Evolutionary conservation across 2,329 filamentous ascomycete species (phyloP).

Genomic region (Drechslerella dactyloides): DNA sequence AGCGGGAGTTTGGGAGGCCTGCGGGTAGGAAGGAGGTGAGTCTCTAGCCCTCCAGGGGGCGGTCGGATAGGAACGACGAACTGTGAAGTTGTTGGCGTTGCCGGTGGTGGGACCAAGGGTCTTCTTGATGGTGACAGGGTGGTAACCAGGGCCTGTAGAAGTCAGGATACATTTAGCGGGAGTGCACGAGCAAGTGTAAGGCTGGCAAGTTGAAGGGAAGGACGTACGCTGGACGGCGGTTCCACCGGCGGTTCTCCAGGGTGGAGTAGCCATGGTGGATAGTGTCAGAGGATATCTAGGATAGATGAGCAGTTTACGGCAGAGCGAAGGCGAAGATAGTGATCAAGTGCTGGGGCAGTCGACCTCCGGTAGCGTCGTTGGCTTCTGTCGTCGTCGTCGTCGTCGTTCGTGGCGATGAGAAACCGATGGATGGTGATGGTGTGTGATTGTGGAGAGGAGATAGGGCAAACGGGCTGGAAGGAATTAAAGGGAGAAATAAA

Average conservation of each 20-base stretch:
- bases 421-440: too few relatives aligned
- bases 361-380: background rate
- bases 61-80: slow-evolving; percentile 22
- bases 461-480: too few relatives aligned
- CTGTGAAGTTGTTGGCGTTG: slow-evolving; percentile 17
- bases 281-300: slow-evolving; percentile 32
- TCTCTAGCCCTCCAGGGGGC: slow-evolving; percentile 13
- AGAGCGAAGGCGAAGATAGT: slow-evolving; percentile 51
- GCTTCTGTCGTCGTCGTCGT: too few relatives aligned
- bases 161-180: slow-evolving; percentile 9
- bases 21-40: slow-evolving; percentile 18
- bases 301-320: slow-evolving; percentile 17
- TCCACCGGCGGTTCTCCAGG: slow-evolving; percentile 40
- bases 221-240: slow-evolving; percentile 44
- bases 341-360: slow-evolving; percentile 33
- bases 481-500: too few relatives aligned
- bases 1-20: slow-evolving; percentile 20
- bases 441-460: too few relatives aligned
- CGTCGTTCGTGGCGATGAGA: too few relatives aligned
- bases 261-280: slow-evolving; percentile 44
- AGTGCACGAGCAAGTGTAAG: background rate
- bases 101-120: slow-evolving; percentile 23
- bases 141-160: slow-evolving; percentile 36
- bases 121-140: slow-evolving; percentile 42
- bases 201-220: background rate